Evolutionary conservation across 805 yeast species (phyloP), one percentile per base, ranked within the genome.

Genomic region (Wickerhamomyces silvicola): DNA sequence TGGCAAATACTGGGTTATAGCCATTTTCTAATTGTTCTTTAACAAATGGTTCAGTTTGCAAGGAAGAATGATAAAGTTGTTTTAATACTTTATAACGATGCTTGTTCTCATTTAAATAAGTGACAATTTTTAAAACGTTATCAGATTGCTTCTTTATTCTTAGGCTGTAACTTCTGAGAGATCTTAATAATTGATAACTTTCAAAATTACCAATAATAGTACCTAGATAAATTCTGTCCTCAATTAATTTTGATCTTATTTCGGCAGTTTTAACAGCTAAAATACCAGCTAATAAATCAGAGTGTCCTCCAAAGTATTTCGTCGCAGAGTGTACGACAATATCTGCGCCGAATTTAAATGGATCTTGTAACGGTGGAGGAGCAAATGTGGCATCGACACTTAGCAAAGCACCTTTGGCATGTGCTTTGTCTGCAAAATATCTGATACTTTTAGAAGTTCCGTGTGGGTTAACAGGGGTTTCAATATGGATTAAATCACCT

Each of bases 231-330:
- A 76, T 56, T 46, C 97, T 68, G 45, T 88, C 96, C 0, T 52
- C 56, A 5, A 66, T 56, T 38, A 88, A 64, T 26, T 61, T 50
- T 15, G 60, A 44, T 35, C 70, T 69, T 6, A 65, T 65, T 3
- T 61, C 56, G 7, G 49, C 43, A 38, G 74, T 74, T 50, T 79
- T 78, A n/a, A 82, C 77, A 13, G 78, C 75, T 13, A 87, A 58
- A 10, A 81, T 64, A 21, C 97, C 97, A 5, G 95, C 87, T 31
- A 88, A 63, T 26, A 87, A 61, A 55, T 88, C 97, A 6, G 94
- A 83, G 58, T 88, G 96, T n/a, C 97, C 97, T 24, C 95, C 96
- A 50, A 86, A 81, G 59, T 81, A 90, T 54, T 88, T 88, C 1
- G 96, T 88, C 1, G 87, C 95, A 1, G 96, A 85, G 56, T 88